These are phyloP conservation scores for Fusarium phyllophilum DNA, from an alignment of 2,329 filamentous ascomycete genomes.

Conservation along the genomic window DNA sequence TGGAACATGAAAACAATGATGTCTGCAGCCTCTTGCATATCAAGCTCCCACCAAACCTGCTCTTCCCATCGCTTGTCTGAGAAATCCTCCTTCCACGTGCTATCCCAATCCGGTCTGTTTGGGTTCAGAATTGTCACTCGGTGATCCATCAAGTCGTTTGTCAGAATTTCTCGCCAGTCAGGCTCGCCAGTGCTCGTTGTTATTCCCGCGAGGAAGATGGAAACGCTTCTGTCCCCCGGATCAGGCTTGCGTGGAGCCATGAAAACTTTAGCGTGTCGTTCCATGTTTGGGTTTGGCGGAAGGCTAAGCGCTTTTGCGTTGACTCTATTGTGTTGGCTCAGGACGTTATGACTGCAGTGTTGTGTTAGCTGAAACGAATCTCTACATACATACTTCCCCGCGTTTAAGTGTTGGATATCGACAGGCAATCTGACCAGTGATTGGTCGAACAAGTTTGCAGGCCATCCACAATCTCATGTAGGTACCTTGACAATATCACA, in stretches of 20 bases:
- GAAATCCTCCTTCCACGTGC: slow-evolving; percentile 61
- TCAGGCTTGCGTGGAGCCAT: slow-evolving; percentile 12
- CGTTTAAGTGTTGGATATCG: background rate
- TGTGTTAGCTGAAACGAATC: background rate
- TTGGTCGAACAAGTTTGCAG: background rate
- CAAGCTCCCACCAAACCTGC: slow-evolving; percentile 71
- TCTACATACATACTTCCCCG: background rate
- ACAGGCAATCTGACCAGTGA: background rate
- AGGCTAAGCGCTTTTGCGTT: background rate
- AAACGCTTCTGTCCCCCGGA: background rate
- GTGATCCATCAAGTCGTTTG: slow-evolving; percentile 51
- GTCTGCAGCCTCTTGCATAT: slow-evolving; percentile 62
- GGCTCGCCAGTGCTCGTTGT: slow-evolving; percentile 55
- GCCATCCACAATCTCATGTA: background rate
- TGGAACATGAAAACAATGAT: slow-evolving; percentile 69
- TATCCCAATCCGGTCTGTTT: slow-evolving; percentile 65
- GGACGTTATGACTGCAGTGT: background rate
- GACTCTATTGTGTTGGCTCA: background rate
- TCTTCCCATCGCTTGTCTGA: slow-evolving; percentile 57
- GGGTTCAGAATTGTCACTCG: slow-evolving; percentile 69
- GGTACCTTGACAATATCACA: background rate
- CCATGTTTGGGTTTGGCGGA: background rate
- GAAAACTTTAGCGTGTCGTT: background rate
- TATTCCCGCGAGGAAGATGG: slow-evolving; percentile 69
- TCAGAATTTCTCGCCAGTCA: slow-evolving; percentile 64